Percentiles rank a stretch among this genome's conserved stretches.
Evolutionary conservation across 768 basidiomycete species (phyloP).

Genomic region (Lenzites betulinus): DNA sequence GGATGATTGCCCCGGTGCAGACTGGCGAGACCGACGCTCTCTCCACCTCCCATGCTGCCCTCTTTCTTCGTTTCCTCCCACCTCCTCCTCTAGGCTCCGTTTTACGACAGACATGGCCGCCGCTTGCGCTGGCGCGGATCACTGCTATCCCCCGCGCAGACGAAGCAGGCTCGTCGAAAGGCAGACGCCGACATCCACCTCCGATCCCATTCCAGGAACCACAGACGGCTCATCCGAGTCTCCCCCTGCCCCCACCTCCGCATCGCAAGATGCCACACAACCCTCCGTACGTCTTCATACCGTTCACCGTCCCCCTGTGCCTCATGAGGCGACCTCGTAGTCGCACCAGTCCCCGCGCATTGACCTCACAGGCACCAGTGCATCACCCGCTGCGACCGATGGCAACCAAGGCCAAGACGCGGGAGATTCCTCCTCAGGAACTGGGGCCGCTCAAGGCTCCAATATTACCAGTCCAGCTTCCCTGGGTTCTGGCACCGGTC

Average conservation of each 20-base stretch:
- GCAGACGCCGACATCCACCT: constrained; percentile 11
- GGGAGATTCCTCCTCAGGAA: background rate
- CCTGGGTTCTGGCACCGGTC: background rate
- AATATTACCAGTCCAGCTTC: background rate
- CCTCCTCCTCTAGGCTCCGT: background rate
- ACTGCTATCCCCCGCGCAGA: background rate
- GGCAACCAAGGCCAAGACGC: background rate
- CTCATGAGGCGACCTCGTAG: background rate
- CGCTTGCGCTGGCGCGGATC: background rate
- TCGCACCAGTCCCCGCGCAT: constrained; percentile 2
- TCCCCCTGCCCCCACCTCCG: background rate
- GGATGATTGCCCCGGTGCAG: too few species aligned
- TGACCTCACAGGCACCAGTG: background rate
- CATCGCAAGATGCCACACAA: background rate
- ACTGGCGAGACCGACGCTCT: too few species aligned
- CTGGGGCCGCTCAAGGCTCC: background rate
- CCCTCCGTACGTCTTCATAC: background rate
- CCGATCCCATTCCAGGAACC: background rate
- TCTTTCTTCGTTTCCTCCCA: background rate
- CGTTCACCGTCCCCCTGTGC: background rate
- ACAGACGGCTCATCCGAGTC: background rate
- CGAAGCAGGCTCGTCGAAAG: constrained; percentile 2
- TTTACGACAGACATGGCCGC: background rate
- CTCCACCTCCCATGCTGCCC: background rate
- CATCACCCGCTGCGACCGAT: constrained; percentile 2